Evolutionary conservation across 2,329 filamentous ascomycete species (phyloP).

Genomic region (Botrytis elliptica): DNA sequence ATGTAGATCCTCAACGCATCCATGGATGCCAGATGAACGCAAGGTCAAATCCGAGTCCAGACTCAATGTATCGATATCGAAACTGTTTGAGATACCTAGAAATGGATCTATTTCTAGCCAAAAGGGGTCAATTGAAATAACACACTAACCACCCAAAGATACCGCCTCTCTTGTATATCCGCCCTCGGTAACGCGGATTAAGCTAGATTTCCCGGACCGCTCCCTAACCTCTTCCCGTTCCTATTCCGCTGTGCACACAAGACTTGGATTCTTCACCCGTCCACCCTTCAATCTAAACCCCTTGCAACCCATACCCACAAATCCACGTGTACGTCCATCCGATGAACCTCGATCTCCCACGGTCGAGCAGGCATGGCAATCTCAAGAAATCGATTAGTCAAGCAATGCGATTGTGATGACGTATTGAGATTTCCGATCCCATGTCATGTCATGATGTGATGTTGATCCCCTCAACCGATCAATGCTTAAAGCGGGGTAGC

Average conservation of each 20-base stretch:
- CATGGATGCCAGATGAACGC: background rate
- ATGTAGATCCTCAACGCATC: background rate
- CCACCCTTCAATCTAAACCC: background rate
- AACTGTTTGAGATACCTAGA: background rate
- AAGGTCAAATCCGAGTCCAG: background rate
- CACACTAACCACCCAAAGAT: background rate
- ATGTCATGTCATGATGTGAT: background rate
- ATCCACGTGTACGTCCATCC: background rate
- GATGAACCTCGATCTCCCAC: background rate
- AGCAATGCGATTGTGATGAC: background rate
- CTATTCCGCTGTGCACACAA: too few species aligned
- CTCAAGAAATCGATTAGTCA: slow-evolving; percentile 13
- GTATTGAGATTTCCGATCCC: background rate
- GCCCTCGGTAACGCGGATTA: background rate
- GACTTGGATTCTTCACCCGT: too few species aligned
- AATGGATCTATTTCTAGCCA: background rate
- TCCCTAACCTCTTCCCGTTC: background rate
- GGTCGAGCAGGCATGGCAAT: background rate
- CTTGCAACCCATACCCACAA: background rate
- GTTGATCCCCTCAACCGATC: background rate
- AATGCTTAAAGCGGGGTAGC: background rate
- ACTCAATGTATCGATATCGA: background rate
- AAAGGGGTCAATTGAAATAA: background rate
- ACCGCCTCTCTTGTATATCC: background rate
- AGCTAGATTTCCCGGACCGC: background rate